Evolutionary conservation across 177 flowering plant genomes (phyloP), one percentile per base, ranked within the genome.

Genomic region (Vitis hybrid): DNA sequence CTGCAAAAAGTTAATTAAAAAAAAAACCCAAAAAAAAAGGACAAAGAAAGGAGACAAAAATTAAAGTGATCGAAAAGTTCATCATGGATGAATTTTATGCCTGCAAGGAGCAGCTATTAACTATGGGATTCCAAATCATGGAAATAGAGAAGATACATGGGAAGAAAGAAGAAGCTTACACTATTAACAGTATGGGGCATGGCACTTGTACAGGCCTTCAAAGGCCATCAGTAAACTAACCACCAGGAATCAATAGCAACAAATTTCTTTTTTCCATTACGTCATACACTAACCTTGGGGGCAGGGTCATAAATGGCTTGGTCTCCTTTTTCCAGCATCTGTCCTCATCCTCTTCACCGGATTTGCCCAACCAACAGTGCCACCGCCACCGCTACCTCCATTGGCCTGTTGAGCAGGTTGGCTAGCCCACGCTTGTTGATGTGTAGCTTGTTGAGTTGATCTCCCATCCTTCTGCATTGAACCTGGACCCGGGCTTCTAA

Each of bases 261-360:
- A 72, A 61, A 39, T 65, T 48, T 39, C 45, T 0, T 39, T 39
- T 64, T 67, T 60, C 56, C 67, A 62, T 57, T 70, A 74, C 74
- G 62, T 66, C 56, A 70, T 81, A 69, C 72, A 72, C 78, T 75
- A 67, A 63, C 64, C 77, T 68, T 22, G 62, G 31, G 19, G 3
- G 33, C 45, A 64, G 51, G 62, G 13, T 88, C 84, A 90, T 67
- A 86, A 76, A 79, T 90, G 91, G 83, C 91, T 91, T 3, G 94
- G 93, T 77, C 98, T 84, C 72, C 99, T 83, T 76, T 87, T 95
- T 57, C 93, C 97, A 50, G 91, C 68, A 82, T 90, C 99, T 60
- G 99, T 88, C 72, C 99, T 86, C 88, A 87, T 74, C 74, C 92
- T 83, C 86, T 95, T 95, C 49, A 95, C 99, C 57, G 98, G 98